These are phyloP conservation scores for Dendrocalamus sinicus DNA, from an alignment of 176 grass and related monocot genomes.

Conservation along the genomic window DNA sequence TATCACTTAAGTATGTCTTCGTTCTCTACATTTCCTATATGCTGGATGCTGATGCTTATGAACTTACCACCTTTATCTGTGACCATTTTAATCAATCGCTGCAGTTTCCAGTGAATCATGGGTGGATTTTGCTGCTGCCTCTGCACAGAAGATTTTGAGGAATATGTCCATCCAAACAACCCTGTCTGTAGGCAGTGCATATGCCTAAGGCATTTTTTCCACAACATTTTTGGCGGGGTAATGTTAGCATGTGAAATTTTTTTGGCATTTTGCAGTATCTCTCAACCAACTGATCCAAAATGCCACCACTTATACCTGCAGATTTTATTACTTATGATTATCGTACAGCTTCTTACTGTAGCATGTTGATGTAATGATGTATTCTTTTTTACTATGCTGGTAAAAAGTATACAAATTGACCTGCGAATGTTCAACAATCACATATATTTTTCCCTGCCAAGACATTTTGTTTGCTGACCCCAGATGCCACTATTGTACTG, in stretches of 20 bases:
- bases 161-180: slow-evolving; percentile 77
- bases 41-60: neutral
- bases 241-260: slow-evolving; percentile 27
- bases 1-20: neutral
- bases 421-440: neutral
- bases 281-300: neutral
- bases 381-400: neutral
- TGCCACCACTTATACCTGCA: neutral
- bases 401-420: neutral
- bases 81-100: slow-evolving; percentile 6
- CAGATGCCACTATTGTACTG: neutral
- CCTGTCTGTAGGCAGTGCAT: slow-evolving; percentile 75
- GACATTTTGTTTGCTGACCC: neutral
- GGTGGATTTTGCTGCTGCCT: slow-evolving; percentile 81
- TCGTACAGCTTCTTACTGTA: neutral
- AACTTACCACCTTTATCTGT: neutral
- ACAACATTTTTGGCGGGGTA: slow-evolving; percentile 87
- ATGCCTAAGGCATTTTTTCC: slow-evolving; percentile 72
- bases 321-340: slow-evolving; percentile 36
- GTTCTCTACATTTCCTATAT: neutral
- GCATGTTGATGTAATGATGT: slow-evolving; percentile 13
- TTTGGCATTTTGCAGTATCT: neutral
- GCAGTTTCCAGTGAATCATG: slow-evolving; percentile 55
- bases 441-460: neutral
- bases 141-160: slow-evolving; percentile 75